Percentiles rank a stretch among this genome's conserved stretches.
These are phyloP conservation scores for Coniella lustricola DNA, from an alignment of 2,329 filamentous ascomycete genomes.

Conservation along the genomic window DNA sequence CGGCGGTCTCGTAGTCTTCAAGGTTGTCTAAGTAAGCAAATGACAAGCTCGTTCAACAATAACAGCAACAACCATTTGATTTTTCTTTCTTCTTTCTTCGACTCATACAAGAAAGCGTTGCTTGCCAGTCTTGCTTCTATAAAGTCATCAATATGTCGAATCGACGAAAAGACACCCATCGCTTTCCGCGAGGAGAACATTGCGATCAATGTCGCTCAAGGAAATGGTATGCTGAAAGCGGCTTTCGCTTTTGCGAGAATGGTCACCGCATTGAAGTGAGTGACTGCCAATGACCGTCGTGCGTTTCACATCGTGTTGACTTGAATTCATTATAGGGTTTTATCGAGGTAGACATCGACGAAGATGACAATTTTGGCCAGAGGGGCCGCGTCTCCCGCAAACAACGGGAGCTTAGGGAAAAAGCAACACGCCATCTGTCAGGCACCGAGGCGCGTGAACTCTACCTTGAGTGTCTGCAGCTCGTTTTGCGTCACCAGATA, in stretches of 20 bases:
- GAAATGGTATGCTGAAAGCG: slow-evolving; percentile 67
- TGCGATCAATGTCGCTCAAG: slow-evolving; percentile 63
- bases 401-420: slow-evolving; percentile 51
- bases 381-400: slow-evolving; percentile 48
- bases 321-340: slow-evolving; percentile 35
- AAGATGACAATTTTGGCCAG: slow-evolving; percentile 63
- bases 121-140: neutral
- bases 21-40: neutral
- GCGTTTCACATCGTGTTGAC: neutral
- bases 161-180: slow-evolving; percentile 35
- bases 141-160: slow-evolving; percentile 30
- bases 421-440: slow-evolving; percentile 46
- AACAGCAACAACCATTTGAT: too few species aligned
- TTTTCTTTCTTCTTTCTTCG: too few species aligned
- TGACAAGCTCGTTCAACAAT: too few species aligned
- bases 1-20: neutral
- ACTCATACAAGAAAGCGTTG: too few species aligned
- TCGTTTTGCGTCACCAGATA: slow-evolving; percentile 77
- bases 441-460: slow-evolving; percentile 68
- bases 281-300: neutral
- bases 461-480: slow-evolving; percentile 77
- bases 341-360: slow-evolving; percentile 49
- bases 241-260: slow-evolving; percentile 70
- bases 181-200: slow-evolving; percentile 45
- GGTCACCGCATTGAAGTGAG: slow-evolving; percentile 72